Conservation (phyloP, 805 yeast genomes). For the baker's yeast (Saccharomyces cerevisiae) region DNA sequence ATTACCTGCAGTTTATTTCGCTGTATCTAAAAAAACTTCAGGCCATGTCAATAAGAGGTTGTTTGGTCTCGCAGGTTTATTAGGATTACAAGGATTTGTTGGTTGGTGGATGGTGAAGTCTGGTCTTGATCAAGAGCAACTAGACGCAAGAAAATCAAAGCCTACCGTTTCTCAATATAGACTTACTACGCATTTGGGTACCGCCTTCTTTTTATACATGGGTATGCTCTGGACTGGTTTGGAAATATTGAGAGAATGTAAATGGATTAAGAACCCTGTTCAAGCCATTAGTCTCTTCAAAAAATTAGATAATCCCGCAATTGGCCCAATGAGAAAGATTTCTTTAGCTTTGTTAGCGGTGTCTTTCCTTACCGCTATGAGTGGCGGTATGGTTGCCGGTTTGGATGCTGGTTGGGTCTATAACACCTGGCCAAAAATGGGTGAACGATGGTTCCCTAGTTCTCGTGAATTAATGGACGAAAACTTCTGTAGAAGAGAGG, state of each 20-base stretch:
- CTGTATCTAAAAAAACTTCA: conserved; percentile 56
- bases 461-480: conserved; percentile 70
- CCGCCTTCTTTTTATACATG: conserved; percentile 80
- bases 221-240: conserved; percentile 89
- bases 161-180: conserved; percentile 98
- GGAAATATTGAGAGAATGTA: conserved; percentile 67
- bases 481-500: conserved; percentile 57
- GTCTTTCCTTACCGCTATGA: conserved; percentile 85
- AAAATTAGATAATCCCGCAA: conserved; percentile 51
- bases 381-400: conserved; percentile 98
- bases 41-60: conserved; percentile 59
- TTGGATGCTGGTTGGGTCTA: conserved; percentile 95
- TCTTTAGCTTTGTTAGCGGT: conserved; percentile 53
- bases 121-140: conserved; percentile 75
- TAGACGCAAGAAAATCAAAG: conserved; percentile 73
- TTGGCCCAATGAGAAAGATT: conserved; percentile 48
- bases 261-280: conserved; percentile 58
- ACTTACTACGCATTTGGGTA: conserved; percentile 86
- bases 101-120: conserved; percentile 99
- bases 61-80: conserved; percentile 60
- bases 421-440: conserved; percentile 96
- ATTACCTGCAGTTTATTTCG: conserved; percentile 78
- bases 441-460: conserved; percentile 71
- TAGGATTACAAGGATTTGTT: conserved; percentile 90
- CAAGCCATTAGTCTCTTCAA: conserved; percentile 46